These are phyloP conservation scores for Passalora sequoiae DNA, from an alignment of 2,329 filamentous ascomycete species.

Conservation along the genomic window DNA sequence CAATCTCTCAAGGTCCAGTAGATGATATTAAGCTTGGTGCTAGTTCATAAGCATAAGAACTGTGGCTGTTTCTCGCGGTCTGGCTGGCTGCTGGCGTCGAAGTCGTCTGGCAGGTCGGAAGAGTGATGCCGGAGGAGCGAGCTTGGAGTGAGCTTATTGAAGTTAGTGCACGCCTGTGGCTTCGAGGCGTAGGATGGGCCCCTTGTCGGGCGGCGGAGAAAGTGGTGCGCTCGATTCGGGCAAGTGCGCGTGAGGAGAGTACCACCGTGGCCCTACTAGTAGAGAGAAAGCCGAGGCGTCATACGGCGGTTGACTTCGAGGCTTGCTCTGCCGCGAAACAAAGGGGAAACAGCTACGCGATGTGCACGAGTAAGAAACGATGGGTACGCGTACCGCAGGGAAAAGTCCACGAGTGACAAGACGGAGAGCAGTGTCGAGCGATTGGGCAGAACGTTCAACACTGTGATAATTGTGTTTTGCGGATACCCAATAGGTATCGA, in stretches of 20 bases:
- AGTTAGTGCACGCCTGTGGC: conserved; percentile 18
- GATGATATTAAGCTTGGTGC: conserved; percentile 15
- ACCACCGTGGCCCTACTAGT: too few relatives aligned
- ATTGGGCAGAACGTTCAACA: conserved; percentile 7
- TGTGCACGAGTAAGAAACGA: conserved; percentile 1
- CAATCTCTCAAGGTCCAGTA: conserved; percentile 14
- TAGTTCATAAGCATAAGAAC: conserved; percentile 25
- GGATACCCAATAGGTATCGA: too few relatives aligned
- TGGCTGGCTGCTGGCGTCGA: conserved; percentile 4
- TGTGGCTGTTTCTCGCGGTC: conserved; percentile 10
- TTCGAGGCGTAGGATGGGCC: conserved; percentile 11
- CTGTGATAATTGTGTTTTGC: too few relatives aligned
- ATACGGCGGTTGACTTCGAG: not conserved
- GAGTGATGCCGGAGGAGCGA: conserved; percentile 18
- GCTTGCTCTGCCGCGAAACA: not conserved
- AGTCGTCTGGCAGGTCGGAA: conserved; percentile 15
- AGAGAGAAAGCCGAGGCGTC: conserved; percentile 8
- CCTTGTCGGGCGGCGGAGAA: conserved; percentile 2
- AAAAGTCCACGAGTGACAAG: not conserved
- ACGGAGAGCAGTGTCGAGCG: conserved; percentile 5
- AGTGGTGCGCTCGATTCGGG: conserved; percentile 15
- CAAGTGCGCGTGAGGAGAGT: conserved; percentile 2
- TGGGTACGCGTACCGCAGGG: too few relatives aligned
- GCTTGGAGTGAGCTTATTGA: conserved; percentile 10
- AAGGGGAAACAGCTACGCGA: conserved; percentile 1